Conservation (phyloP, 331 rosid genomes). For the Ulmus americana region DNA sequence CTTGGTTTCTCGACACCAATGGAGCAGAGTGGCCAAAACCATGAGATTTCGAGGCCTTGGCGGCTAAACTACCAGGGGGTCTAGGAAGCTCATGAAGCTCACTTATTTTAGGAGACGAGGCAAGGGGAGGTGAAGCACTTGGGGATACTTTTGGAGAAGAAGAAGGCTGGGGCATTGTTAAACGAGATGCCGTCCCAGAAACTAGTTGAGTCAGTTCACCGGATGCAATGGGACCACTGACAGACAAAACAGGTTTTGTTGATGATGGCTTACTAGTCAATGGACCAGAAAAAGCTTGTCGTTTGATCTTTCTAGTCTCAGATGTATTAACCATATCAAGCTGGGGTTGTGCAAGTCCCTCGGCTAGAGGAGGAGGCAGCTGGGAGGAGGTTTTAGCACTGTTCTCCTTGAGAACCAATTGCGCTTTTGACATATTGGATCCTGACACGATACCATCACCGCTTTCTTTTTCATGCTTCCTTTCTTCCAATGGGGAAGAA, state of each 20-base stretch:
- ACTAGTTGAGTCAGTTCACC: conserved; percentile 36
- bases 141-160: conserved; percentile 75
- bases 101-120: conserved; percentile 74
- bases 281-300: conserved; percentile 78
- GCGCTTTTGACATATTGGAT: conserved; percentile 33
- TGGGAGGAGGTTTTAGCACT: conserved; percentile 34
- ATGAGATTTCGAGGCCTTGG: conserved; percentile 42
- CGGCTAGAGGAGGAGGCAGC: conserved; percentile 59
- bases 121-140: conserved; percentile 69
- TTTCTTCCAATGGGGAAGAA: conserved; percentile 65
- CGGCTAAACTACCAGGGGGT: conserved; percentile 57
- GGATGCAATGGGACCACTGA: conserved; percentile 32
- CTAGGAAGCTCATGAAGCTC: conserved; percentile 96
- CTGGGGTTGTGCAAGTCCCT: conserved; percentile 46
- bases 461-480: conserved; percentile 47
- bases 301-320: conserved; percentile 44
- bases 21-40: conserved; percentile 73
- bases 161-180: conserved; percentile 51
- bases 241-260: conserved; percentile 43
- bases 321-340: conserved; percentile 36
- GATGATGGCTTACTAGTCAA: conserved; percentile 48
- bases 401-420: conserved; percentile 50
- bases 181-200: conserved; percentile 45
- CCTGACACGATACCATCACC: conserved; percentile 41
- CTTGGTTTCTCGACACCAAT: conserved; percentile 51